Evolutionary conservation across 345 rosid genomes (phyloP).

Genomic region (Theobroma cacao): DNA sequence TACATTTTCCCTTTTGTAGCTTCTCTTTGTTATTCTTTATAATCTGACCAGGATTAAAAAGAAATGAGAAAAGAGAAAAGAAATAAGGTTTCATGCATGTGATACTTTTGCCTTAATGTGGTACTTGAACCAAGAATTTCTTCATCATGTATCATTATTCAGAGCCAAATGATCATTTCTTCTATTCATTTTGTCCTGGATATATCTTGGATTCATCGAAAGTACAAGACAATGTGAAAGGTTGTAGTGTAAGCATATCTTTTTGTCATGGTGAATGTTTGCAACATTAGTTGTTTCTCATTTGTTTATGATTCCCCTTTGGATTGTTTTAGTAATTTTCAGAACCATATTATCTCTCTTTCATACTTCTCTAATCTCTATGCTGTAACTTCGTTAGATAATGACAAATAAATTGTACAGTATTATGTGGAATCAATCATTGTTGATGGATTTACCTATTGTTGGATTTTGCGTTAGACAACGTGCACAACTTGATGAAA

Average conservation of each 20-base stretch:
- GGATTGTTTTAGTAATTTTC: not conserved
- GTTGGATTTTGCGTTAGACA: not conserved
- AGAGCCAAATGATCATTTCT: not conserved
- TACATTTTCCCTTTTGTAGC: not conserved
- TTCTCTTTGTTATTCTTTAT: not conserved
- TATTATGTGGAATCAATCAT: not conserved
- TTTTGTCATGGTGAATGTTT: not conserved
- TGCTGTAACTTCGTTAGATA: not conserved
- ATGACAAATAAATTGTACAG: not conserved
- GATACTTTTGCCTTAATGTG: not conserved
- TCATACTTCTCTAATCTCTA: not conserved
- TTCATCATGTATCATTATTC: not conserved
- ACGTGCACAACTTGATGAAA: not conserved
- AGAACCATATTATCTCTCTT: not conserved
- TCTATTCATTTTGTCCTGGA: not conserved
- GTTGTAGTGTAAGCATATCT: not conserved
- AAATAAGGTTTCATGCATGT: not conserved
- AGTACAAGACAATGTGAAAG: not conserved
- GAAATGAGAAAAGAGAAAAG: not conserved
- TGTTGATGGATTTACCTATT: not conserved
- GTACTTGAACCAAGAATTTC: not conserved
- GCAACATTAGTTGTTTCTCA: not conserved
- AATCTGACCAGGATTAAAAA: not conserved
- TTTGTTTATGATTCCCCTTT: not conserved
- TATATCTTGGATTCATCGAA: not conserved